Evolutionary conservation across 2,329 filamentous ascomycete genomes (phyloP).

Genomic region (Xylariaceae sp.): DNA sequence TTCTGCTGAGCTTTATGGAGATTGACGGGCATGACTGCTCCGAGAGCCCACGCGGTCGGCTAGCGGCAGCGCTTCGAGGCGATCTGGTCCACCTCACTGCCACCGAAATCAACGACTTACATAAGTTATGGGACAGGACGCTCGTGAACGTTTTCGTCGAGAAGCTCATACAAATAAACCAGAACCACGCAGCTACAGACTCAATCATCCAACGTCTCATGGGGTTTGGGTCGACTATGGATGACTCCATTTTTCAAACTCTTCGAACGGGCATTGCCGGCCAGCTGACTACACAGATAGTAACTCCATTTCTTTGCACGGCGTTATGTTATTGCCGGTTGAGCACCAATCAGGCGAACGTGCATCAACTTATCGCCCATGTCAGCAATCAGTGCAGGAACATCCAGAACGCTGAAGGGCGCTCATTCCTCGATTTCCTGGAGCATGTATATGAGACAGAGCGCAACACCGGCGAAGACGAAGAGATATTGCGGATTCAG

Average conservation of each 20-base stretch:
- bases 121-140: slow-evolving; percentile 36
- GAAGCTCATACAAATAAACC: slow-evolving; percentile 61
- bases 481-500: slow-evolving; percentile 25
- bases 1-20: slow-evolving; percentile 41
- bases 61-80: slow-evolving; percentile 27
- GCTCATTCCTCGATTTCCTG: slow-evolving; percentile 44
- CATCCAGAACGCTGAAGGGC: slow-evolving; percentile 45
- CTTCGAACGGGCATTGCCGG: slow-evolving; percentile 51
- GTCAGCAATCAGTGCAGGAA: slow-evolving; percentile 38
- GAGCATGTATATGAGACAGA: slow-evolving; percentile 29
- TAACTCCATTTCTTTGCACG: slow-evolving; percentile 55
- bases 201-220: slow-evolving; percentile 56
- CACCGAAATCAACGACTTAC: slow-evolving; percentile 42
- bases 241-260: slow-evolving; percentile 47
- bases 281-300: slow-evolving; percentile 40
- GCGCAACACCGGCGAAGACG: slow-evolving; percentile 23
- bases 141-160: slow-evolving; percentile 53
- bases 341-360: slow-evolving; percentile 30
- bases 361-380: slow-evolving; percentile 38
- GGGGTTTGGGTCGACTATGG: slow-evolving; percentile 45
- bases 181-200: slow-evolving; percentile 47
- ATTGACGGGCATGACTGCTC: slow-evolving; percentile 33
- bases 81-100: slow-evolving; percentile 40
- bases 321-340: slow-evolving; percentile 49
- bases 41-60: slow-evolving; percentile 36